Conservation (phyloP, 106 monocot genomes). For the Allium fistulosum region DNA sequence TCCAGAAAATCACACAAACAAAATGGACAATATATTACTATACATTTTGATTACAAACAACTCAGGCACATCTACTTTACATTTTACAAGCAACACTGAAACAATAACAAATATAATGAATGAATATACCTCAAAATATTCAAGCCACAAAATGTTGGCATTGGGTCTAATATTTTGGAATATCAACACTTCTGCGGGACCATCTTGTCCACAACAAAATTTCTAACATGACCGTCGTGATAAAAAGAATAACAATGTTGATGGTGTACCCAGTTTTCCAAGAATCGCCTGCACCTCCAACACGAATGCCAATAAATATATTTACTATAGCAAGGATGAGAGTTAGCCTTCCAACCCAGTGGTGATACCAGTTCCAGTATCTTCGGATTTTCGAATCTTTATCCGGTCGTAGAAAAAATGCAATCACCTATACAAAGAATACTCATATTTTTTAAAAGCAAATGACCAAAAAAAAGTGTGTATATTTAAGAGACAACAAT, state of each 20-base stretch:
- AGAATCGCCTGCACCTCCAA: conserved; percentile 51
- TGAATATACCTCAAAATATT: conserved; percentile 4
- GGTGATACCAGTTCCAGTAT: conserved; percentile 85
- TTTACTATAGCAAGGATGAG: conserved; percentile 69
- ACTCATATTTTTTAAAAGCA: no score
- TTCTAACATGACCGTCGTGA: conserved; percentile 40
- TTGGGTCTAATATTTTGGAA: conserved; percentile 23
- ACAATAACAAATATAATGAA: background rate
- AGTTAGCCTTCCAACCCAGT: conserved; percentile 52
- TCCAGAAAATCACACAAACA: background rate
- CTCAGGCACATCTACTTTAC: background rate
- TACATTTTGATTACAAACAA: background rate
- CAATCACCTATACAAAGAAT: conserved; percentile 26
- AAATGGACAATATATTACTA: background rate
- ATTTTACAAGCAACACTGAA: conserved; percentile 5
- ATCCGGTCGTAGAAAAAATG: conserved; percentile 51
- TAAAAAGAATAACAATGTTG: conserved; percentile 44
- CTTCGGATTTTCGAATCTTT: conserved; percentile 57
- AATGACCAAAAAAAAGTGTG: no score
- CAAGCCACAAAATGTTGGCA: background rate
- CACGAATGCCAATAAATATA: conserved; percentile 61
- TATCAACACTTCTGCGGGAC: conserved; percentile 24
- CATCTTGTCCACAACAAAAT: conserved; percentile 50
- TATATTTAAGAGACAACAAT: no score
- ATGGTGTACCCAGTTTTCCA: conserved; percentile 84